Conservation (phyloP, 768 basidiomycete species). For the Pulveroboletus sp. region DNA sequence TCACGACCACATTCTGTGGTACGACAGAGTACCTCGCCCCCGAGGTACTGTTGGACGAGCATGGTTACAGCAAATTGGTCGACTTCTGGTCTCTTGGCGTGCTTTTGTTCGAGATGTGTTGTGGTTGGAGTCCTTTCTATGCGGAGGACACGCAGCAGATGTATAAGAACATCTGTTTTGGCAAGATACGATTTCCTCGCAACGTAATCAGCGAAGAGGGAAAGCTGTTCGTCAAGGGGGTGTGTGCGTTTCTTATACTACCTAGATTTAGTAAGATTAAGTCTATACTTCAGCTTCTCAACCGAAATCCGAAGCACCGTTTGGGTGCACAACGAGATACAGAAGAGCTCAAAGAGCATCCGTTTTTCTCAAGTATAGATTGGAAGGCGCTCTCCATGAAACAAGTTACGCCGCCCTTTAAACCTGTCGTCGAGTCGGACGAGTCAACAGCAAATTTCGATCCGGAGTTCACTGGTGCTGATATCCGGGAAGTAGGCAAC, state of each 20-base stretch:
- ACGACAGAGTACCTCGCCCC: slow-evolving; percentile 99
- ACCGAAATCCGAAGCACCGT: slow-evolving; percentile 97
- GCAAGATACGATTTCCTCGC: slow-evolving; percentile 96
- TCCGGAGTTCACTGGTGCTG: slow-evolving; percentile 93
- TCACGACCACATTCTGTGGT: slow-evolving; percentile 99
- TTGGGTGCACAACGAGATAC: slow-evolving; percentile 89
- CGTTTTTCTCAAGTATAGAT: slow-evolving; percentile 90
- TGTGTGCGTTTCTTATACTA: slow-evolving; percentile 41
- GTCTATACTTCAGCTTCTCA: slow-evolving; percentile 65
- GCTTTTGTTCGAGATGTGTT: slow-evolving; percentile 98
- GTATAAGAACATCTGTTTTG: slow-evolving; percentile 99
- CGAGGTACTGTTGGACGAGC: slow-evolving; percentile 96
- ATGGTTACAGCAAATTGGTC: slow-evolving; percentile 96
- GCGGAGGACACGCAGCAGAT: slow-evolving; percentile 99
- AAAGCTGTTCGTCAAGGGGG: slow-evolving; percentile 98
- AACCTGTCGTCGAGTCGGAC: slow-evolving; percentile 95
- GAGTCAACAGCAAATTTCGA: slow-evolving; percentile 98
- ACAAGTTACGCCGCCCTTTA: slow-evolving; percentile 95
- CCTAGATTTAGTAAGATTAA: slow-evolving; percentile 12
- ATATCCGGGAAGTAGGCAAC: slow-evolving; percentile 68
- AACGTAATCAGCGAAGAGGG: slow-evolving; percentile 97
- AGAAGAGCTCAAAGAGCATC: slow-evolving; percentile 90
- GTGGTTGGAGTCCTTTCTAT: slow-evolving; percentile 99
- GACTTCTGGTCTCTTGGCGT: slow-evolving; percentile 99
- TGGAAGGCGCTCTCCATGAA: slow-evolving; percentile 85